Evolutionary conservation across 495 filamentous ascomycete genomes (phyloP).

Genomic region (Tuber aestivum): DNA sequence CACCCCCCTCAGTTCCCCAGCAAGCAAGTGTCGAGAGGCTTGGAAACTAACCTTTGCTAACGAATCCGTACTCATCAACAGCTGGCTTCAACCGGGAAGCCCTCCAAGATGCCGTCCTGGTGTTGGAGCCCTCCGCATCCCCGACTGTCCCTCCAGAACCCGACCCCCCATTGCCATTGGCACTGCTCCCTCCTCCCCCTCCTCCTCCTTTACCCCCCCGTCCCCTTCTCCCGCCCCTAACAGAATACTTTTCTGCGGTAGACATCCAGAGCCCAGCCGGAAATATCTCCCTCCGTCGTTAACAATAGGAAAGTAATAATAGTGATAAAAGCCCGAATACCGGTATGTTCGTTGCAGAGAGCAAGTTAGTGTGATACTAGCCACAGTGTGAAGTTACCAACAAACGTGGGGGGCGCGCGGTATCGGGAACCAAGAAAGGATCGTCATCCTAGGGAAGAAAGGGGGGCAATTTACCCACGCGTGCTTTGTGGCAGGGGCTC

Average conservation of each 20-base stretch:
- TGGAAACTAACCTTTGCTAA: conserved; percentile 38
- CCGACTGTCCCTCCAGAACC: neutral
- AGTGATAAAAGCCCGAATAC: neutral
- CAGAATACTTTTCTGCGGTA: neutral
- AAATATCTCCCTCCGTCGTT: neutral
- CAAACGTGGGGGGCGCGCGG: neutral
- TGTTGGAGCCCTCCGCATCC: neutral
- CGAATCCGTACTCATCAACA: conserved; percentile 39
- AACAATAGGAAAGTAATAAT: neutral
- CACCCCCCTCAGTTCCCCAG: neutral
- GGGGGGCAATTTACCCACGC: neutral
- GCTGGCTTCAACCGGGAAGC: conserved; percentile 29
- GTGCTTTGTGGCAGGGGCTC: neutral
- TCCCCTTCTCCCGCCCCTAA: neutral
- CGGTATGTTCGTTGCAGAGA: neutral
- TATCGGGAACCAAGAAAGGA: conserved; percentile 2
- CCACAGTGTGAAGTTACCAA: neutral
- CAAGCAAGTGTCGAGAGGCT: conserved; percentile 4
- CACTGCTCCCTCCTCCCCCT: conserved; percentile 1
- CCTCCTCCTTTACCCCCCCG: too few species aligned
- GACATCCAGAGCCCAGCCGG: neutral
- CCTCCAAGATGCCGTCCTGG: conserved; percentile 27
- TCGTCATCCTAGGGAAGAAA: neutral
- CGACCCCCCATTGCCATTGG: neutral
- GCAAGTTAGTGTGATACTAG: neutral